A percentile compares a stretch with the other conserved stretches of the same genome.
Evolutionary conservation across 78 protist genomes (phyloP).

Genomic region (slime mould (Dictyostelium discoideum)): DNA sequence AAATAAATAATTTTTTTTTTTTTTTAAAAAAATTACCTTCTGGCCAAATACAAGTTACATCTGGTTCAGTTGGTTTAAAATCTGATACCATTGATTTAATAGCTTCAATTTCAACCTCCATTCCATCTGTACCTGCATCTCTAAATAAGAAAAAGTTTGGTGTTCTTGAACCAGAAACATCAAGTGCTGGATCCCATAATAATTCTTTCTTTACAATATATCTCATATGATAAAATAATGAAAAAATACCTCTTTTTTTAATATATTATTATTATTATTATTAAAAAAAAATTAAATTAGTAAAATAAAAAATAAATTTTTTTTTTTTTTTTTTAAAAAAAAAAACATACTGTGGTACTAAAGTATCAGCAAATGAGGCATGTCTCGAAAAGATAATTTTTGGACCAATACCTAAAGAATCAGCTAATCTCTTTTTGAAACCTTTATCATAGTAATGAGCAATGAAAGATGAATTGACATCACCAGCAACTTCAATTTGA

Average conservation of each 20-base stretch:
- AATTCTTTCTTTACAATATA: constrained; percentile 81
- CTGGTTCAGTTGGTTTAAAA: constrained; percentile 64
- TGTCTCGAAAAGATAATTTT: constrained; percentile 60
- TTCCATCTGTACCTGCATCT: constrained; percentile 79
- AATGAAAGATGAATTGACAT: not conserved
- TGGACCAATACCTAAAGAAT: constrained; percentile 53
- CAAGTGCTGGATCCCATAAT: constrained; percentile 78
- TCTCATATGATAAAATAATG: constrained; percentile 61
- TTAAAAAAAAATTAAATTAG: not conserved
- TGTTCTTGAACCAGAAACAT: constrained; percentile 77
- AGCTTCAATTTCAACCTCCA: constrained; percentile 80
- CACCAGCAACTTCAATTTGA: constrained; percentile 36
- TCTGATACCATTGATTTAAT: constrained; percentile 41
- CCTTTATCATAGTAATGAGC: constrained; percentile 5
- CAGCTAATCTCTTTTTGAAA: constrained; percentile 27
- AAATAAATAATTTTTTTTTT: too few species aligned
- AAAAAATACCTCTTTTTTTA: constrained; percentile 52
- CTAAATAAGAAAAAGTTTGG: constrained; percentile 76
- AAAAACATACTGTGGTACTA: constrained; percentile 68
- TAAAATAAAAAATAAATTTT: not conserved
- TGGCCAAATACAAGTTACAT: constrained; percentile 80
- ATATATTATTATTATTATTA: not conserved
- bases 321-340: not conserved
- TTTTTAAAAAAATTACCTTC: constrained; percentile 43
- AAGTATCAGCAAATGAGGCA: constrained; percentile 75